Evolutionary conservation across 164 flowering plant species (phyloP), one percentile per base, ranked within the genome.

Genomic region (Umbellularia californica): DNA sequence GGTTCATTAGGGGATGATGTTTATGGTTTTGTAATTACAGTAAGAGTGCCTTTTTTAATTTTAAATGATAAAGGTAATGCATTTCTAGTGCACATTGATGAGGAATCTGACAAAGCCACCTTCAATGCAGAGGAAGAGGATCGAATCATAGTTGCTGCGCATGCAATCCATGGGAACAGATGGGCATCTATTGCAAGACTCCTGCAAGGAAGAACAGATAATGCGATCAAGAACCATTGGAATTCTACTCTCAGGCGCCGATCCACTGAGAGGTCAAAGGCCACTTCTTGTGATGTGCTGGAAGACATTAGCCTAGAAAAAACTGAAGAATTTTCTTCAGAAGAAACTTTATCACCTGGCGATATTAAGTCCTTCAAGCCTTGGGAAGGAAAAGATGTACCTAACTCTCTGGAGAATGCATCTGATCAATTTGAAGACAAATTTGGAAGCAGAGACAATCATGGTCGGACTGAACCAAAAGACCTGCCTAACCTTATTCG

Each of bases 171-270:
- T 83, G 98, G 98, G 68, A 92, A 92, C 83, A 92, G 87, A 82
- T 94, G 98, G 98, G 95, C 98, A 19, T 76, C 83, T 20, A 91
- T 94, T 67, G 94, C 97, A 15, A 86, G 86, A 85, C 87, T 92
- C 58, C 74, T 94, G 28, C 92, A 87, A 5, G 98, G 98, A 28
- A 87, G 97, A 84, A 94, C 97, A 27, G 98, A 92, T 69, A 94
- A 94, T 78, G 90, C 97, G 5, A 92, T 92, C 47, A 94, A 94
- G 77, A 94, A 92, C 72, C 98, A 92, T 81, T 94, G 98, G 98
- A 94, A 94, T 81, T 94, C 97, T 63, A 92, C 95, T 19, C 80
- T 92, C 70, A 84, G 89, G 80, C 92, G 97, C 2, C 84, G 92
- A 22, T 78, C 78, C 80, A 67, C 78, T 70, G 87, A 81, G n/a